phyloP scores from a whole-genome alignment of 108 stramenopile species.

The Asterionellopsis glacialis region DNA sequence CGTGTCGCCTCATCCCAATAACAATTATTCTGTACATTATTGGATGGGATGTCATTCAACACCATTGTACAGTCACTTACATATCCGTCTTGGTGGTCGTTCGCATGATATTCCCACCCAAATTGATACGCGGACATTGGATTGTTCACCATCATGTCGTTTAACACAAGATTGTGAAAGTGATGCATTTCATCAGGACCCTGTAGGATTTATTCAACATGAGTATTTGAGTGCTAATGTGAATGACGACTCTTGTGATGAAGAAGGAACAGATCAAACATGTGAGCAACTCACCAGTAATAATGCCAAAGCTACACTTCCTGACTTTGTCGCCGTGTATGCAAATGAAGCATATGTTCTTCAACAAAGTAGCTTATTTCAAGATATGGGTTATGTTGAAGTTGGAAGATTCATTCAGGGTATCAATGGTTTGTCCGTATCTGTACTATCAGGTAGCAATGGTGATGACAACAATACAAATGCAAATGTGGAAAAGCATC shows the following conservation, averaged over 20 bases:
- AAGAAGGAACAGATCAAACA: not conserved
- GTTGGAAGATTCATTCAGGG: conserved; percentile 23
- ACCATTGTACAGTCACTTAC: conserved; percentile 77
- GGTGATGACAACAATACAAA: not conserved
- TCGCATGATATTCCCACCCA: conserved; percentile 9
- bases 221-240: not conserved
- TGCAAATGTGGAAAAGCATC: not conserved
- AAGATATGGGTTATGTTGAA: conserved; percentile 16
- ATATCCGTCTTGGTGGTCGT: conserved; percentile 33
- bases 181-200: conserved; percentile 60
- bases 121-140: conserved; percentile 57
- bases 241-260: not conserved
- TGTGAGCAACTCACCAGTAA: not conserved
- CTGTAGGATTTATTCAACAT: conserved; percentile 31
- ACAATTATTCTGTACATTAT: conserved; percentile 49
- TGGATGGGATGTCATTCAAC: conserved; percentile 83
- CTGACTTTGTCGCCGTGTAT: conserved; percentile 19
- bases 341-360: conserved; percentile 8
- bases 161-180: conserved; percentile 62
- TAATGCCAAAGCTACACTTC: too few relatives aligned
- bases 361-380: conserved; percentile 3
- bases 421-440: conserved; percentile 17
- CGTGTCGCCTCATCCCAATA: not conserved
- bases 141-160: conserved; percentile 78
- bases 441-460: not conserved